Conservation (phyloP, 2,329 filamentous ascomycete species). For the Tolypocladium guangdongense region DNA sequence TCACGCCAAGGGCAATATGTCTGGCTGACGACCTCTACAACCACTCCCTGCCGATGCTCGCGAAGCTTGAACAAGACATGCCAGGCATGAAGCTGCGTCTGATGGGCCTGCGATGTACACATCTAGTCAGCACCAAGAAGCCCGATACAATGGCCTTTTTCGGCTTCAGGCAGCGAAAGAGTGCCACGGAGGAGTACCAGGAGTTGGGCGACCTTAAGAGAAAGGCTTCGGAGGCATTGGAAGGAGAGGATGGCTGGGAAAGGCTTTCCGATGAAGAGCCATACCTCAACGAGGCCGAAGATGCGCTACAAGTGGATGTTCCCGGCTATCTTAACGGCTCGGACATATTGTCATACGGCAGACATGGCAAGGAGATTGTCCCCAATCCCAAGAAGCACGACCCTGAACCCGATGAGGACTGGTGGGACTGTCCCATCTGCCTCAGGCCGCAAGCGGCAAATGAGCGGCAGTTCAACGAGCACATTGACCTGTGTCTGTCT, state of each 20-base stretch:
- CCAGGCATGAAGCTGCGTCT: conserved; percentile 69
- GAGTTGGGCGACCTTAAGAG: conserved; percentile 17
- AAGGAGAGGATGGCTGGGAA: conserved; percentile 46
- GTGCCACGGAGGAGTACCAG: conserved; percentile 9
- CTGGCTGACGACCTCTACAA: conserved; percentile 75
- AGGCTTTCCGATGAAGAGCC: conserved; percentile 58
- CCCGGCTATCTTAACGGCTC: background rate
- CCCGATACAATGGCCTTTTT: conserved; percentile 71
- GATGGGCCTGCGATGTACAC: conserved; percentile 81
- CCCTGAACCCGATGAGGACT: conserved; percentile 29
- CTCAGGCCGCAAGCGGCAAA: conserved; percentile 61
- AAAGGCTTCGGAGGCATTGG: conserved; percentile 18
- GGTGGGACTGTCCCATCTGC: conserved; percentile 87
- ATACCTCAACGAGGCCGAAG: conserved; percentile 3
- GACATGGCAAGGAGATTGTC: conserved; percentile 40
- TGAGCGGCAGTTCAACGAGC: conserved; percentile 73
- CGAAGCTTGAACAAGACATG: conserved; percentile 74
- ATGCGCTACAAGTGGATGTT: background rate
- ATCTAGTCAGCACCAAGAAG: conserved; percentile 78
- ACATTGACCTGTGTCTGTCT: conserved; percentile 88
- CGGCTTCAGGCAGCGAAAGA: conserved; percentile 38
- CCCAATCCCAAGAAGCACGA: conserved; percentile 29
- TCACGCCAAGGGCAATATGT: conserved; percentile 60
- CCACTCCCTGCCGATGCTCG: conserved; percentile 69
- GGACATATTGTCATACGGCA: conserved; percentile 5